phyloP scores from a whole-genome alignment of 129 eudicot genomes.

The Helichrysum umbraculigerum region DNA sequence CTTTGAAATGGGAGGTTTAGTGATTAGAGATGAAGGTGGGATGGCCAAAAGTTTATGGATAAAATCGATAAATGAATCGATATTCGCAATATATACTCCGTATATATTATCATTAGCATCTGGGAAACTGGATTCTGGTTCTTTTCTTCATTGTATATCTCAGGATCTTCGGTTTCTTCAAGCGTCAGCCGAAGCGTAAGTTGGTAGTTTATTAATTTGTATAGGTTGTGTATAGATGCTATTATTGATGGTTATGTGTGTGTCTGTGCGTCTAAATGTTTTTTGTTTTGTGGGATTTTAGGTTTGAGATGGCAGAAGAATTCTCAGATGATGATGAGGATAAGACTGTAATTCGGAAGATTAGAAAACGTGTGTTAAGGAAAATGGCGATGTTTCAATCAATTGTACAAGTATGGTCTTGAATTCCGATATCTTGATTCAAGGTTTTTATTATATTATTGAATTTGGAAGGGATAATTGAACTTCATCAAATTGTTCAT shows the following conservation, averaged over 20 bases:
- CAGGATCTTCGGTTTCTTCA: conserved; percentile 59
- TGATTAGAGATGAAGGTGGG: conserved; percentile 40
- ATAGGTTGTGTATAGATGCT: background rate
- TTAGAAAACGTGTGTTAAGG: conserved; percentile 51
- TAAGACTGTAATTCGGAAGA: conserved; percentile 44
- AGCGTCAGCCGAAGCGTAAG: conserved; percentile 59
- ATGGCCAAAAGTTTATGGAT: conserved; percentile 50
- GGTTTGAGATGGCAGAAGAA: conserved; percentile 63
- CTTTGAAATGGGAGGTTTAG: conserved; percentile 40
- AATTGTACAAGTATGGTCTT: conserved; percentile 36
- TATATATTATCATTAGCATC: conserved; percentile 52
- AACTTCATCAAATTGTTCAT: too few species aligned
- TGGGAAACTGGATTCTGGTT: conserved; percentile 48
- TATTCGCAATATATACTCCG: conserved; percentile 53
- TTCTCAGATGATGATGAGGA: conserved; percentile 65
- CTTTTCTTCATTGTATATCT: conserved; percentile 51
- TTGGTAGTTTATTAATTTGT: background rate
- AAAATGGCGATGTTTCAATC: conserved; percentile 43
- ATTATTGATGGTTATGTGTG: background rate
- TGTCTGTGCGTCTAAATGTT: conserved; percentile 12
- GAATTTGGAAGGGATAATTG: too few species aligned
- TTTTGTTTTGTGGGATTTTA: conserved; percentile 17
- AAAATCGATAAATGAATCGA: conserved; percentile 48
- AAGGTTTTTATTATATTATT: too few species aligned
- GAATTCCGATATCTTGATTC: background rate